Base-by-base conservation (phyloP, 345 rosid species). In the Lepidium sativum region DNA sequence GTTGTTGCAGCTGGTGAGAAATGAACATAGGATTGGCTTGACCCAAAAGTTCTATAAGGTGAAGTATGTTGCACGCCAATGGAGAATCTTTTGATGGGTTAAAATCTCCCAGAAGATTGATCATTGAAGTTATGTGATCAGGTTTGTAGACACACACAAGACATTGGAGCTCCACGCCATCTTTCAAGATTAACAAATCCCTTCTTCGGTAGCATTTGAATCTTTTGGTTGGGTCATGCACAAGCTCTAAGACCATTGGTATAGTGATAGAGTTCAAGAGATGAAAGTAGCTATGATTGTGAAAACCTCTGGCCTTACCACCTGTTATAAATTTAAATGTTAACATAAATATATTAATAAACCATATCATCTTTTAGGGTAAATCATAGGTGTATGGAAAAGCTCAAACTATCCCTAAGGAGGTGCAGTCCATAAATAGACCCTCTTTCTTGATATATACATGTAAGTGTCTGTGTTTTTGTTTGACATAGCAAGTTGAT, bases 171-270 rank as follows among this genome's bases (percentile, higher is more conserved):
- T 73, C 82, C 5, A 74, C 53, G 3, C 65, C 39, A 2, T 67
- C 69, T 66, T 69, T 72, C 47, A 65, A 34, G 16, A 56, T 48
- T 7, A 21, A 25, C 35, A 85, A 45, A 55, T 69, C 77, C 65
- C 86, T 72, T 54, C 49, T 71, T 57, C 61, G 35, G 70, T 83
- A 74, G 33, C 66, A 51, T 49, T 49, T 80, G 55, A 79, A 83
- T 60, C 77, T 85, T 29, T 75, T 81, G 11, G 88, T 54, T 38
- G 81, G 78, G 43, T 83, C 83, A 33, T 80, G 77, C 41, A 86
- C 72, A 4, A 7, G 16, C 57, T 69, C 84, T 51, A 86, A 78
- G 8, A 69, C 60, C 32, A 81, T n/a, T 3, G 87, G 89, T 15
- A 81, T 45, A 9, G 79, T 9, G 50, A 61, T 54, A 14, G 79